Evolutionary conservation across 768 basidiomycete genomes (phyloP), one percentile per base, ranked within the genome.

Genomic region (Trametes cubensis): DNA sequence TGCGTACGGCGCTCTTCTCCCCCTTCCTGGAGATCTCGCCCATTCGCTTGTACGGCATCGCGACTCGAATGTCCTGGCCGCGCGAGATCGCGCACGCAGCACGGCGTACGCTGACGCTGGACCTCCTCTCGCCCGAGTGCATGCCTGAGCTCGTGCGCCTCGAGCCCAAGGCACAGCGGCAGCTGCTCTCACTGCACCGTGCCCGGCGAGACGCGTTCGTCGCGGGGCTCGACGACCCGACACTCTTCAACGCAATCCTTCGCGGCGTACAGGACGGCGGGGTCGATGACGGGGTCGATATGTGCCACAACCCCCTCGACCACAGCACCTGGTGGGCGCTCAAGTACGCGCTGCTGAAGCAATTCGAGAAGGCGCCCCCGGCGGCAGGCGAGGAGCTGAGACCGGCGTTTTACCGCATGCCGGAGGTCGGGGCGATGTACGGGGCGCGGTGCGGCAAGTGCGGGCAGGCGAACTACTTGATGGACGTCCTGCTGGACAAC

Each of bases 21-120:
- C 78, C 80, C 6, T 58, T 75, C 13, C 79, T 82, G 63, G 75
- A 79, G n/a, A 66, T 69, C 39, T 51, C 58, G n/a, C 81, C 83
- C 4, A 66, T 84, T n/a, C 77, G 80, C n/a, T 72, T 83, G 14
- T 83, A 82, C 60, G 80, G 75, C 1, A 71, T 84, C 50, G 76
- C 80, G 14, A 75, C 76, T 20, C 75, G 76, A 38, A 78, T 76
- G 57, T 78, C 76, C 15, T 83, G 82, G 80, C 73, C 72, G 51
- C 76, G 78, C 44, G 82, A 83, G 68, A 75, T 77, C 6, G 72
- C 72, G 59, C 60, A 77, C n/a, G 80, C 82, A 6, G 76, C 81
- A 6, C 71, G 73, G 20, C 67, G 74, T 30, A 81, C 83, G 8
- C 67, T 84, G 25, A 66, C 67, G 20, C 62, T 81, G 14, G 72